Conservation (phyloP, 73 alveolate genomes). For the Diophrys appendiculata region DNA sequence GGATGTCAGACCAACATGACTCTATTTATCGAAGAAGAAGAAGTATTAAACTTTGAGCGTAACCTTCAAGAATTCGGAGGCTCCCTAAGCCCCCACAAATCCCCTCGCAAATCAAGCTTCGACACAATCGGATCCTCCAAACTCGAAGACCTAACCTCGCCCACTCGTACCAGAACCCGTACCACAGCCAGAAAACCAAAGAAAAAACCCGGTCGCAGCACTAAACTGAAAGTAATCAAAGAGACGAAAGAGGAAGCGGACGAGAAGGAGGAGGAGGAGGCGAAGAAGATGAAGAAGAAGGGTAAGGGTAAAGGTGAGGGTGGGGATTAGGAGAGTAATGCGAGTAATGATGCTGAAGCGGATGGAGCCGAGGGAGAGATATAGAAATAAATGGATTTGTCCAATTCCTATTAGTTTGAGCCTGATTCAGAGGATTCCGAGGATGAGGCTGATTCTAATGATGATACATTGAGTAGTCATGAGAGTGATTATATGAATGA, state of each 20-base stretch:
- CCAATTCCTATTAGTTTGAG: background rate
- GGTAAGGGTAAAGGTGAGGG: background rate
- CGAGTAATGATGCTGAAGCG: background rate
- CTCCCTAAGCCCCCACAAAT: no score
- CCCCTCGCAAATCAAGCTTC: background rate
- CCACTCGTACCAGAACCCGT: no score
- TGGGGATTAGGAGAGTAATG: background rate
- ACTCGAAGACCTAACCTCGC: no score
- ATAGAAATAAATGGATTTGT: background rate
- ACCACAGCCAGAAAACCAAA: no score
- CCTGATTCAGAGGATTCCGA: background rate
- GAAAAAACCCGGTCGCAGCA: no score
- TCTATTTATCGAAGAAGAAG: background rate
- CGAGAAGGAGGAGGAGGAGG: background rate
- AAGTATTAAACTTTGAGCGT: background rate
- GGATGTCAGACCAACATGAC: background rate
- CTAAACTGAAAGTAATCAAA: background rate
- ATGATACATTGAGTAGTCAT: background rate
- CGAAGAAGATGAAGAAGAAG: background rate
- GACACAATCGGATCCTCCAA: background rate
- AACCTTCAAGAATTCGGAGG: background rate
- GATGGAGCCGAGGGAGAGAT: background rate
- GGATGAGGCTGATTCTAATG: background rate
- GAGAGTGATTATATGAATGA: background rate
- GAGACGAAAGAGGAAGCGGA: background rate